A percentile compares a stretch with the other conserved stretches of the same genome.
phyloP scores from a whole-genome alignment of 1,284 basidiomycete genomes.

The Xanthoconium separans region DNA sequence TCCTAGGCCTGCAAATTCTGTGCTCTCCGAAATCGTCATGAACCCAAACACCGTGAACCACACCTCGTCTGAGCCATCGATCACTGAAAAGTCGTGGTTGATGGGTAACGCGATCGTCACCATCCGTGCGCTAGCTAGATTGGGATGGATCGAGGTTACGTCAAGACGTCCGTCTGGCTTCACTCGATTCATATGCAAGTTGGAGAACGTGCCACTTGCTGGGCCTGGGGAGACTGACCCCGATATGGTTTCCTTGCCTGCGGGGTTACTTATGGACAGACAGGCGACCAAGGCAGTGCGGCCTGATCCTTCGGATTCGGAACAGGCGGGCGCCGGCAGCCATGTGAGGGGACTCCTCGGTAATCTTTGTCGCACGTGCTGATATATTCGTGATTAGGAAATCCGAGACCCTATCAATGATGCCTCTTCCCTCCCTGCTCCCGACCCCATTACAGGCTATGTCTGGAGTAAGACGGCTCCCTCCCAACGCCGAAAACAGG shows the following conservation, averaged over 20 bases:
- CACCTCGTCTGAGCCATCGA: conserved; percentile 39
- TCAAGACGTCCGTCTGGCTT: conserved; percentile 89
- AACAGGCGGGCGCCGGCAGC: not conserved
- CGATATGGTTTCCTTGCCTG: conserved; percentile 70
- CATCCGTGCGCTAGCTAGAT: conserved; percentile 68
- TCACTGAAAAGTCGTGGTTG: conserved; percentile 80
- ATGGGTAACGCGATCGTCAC: conserved; percentile 87
- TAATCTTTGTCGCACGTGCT: conserved; percentile 3
- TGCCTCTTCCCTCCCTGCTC: conserved; percentile 35
- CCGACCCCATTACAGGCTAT: conserved; percentile 74
- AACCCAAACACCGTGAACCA: conserved; percentile 39
- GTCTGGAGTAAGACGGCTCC: conserved; percentile 85
- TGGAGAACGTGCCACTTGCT: conserved; percentile 89
- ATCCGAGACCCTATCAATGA: conserved; percentile 14
- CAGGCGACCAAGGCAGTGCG: conserved; percentile 37
- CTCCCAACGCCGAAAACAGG: conserved; percentile 83
- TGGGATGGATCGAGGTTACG: conserved; percentile 90
- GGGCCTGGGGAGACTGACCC: conserved; percentile 81
- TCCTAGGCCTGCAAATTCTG: conserved; percentile 82
- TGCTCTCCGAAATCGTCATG: conserved; percentile 74
- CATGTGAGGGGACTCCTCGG: conserved; percentile 12
- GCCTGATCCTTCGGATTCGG: conserved; percentile 18
- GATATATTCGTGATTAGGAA: conserved; percentile 22
- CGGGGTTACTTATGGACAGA: conserved; percentile 73
- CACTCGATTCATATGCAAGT: conserved; percentile 82